phyloP scores from a whole-genome alignment of 768 basidiomycete species.

The Suillus spraguei region DNA sequence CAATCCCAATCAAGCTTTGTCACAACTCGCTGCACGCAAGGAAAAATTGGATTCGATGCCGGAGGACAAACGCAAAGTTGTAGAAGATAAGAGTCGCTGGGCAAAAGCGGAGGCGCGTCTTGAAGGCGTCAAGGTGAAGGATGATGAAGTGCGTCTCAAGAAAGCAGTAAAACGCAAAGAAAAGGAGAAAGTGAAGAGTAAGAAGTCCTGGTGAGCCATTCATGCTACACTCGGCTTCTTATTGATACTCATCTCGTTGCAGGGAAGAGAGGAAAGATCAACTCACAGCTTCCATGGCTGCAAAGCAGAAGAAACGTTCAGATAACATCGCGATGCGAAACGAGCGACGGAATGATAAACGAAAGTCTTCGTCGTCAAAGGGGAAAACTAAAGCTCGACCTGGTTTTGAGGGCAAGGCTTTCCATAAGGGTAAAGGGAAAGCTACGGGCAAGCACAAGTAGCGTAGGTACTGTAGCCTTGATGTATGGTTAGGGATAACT shows the following conservation, averaged over 20 bases:
- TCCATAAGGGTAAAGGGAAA: conserved; percentile 56
- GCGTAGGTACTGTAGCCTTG: conserved; percentile 3
- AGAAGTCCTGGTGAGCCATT: conserved; percentile 76
- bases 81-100: conserved; percentile 67
- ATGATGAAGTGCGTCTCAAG: conserved; percentile 83
- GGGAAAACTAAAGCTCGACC: conserved; percentile 67
- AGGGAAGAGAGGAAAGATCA: conserved; percentile 91
- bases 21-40: conserved; percentile 75
- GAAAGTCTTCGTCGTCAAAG: conserved; percentile 46
- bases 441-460: conserved; percentile 25
- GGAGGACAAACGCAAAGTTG: conserved; percentile 77
- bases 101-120: conserved; percentile 85
- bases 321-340: conserved; percentile 88
- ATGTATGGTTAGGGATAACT: background rate
- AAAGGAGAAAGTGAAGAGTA: conserved; percentile 84
- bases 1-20: conserved; percentile 52
- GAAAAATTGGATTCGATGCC: conserved; percentile 76
- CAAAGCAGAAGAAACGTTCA: conserved; percentile 5
- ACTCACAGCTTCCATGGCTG: conserved; percentile 47
- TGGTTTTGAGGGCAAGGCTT: conserved; percentile 86
- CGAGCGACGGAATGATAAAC: conserved; percentile 69
- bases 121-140: conserved; percentile 89
- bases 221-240: background rate
- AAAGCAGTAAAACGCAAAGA: conserved; percentile 94
- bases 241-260: conserved; percentile 12